Evolutionary conservation across 2,329 filamentous ascomycete species (phyloP).

Genomic region (Rhynchosporium agropyri): DNA sequence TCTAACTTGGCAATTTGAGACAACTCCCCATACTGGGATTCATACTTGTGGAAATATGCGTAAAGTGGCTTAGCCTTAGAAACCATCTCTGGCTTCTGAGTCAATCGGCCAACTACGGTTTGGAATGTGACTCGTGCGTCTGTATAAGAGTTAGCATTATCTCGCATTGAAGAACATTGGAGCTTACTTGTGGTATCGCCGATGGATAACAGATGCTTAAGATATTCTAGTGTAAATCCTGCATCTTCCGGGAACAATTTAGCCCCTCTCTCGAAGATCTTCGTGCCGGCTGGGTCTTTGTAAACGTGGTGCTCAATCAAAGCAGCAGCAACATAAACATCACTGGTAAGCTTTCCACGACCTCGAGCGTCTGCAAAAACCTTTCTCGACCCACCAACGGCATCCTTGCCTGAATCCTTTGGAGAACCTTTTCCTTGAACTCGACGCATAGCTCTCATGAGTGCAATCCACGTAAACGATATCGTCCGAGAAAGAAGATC

Average conservation of each 20-base stretch:
- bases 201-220: slow-evolving; percentile 90
- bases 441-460: slow-evolving; percentile 91
- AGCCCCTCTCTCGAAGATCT: slow-evolving; percentile 93
- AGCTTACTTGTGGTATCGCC: slow-evolving; percentile 90
- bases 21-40: slow-evolving; percentile 91
- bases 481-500: slow-evolving; percentile 80
- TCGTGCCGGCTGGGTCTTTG: slow-evolving; percentile 87
- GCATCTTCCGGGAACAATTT: slow-evolving; percentile 95
- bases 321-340: slow-evolving; percentile 92
- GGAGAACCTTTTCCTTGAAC: slow-evolving; percentile 80
- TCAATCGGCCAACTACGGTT: slow-evolving; percentile 82
- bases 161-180: not conserved
- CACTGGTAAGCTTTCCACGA: slow-evolving; percentile 84
- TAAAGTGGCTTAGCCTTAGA: slow-evolving; percentile 83
- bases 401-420: slow-evolving; percentile 38
- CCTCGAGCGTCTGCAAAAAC: slow-evolving; percentile 89
- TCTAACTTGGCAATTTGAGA: slow-evolving; percentile 90
- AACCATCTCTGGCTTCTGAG: slow-evolving; percentile 73
- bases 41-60: slow-evolving; percentile 91
- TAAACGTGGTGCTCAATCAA: slow-evolving; percentile 95
- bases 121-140: slow-evolving; percentile 96
- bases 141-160: slow-evolving; percentile 44
- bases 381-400: slow-evolving; percentile 69
- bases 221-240: slow-evolving; percentile 89
- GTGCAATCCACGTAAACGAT: slow-evolving; percentile 91